phyloP scores from a whole-genome alignment of 257 asterid species.

The Fraxinus excelsior region DNA sequence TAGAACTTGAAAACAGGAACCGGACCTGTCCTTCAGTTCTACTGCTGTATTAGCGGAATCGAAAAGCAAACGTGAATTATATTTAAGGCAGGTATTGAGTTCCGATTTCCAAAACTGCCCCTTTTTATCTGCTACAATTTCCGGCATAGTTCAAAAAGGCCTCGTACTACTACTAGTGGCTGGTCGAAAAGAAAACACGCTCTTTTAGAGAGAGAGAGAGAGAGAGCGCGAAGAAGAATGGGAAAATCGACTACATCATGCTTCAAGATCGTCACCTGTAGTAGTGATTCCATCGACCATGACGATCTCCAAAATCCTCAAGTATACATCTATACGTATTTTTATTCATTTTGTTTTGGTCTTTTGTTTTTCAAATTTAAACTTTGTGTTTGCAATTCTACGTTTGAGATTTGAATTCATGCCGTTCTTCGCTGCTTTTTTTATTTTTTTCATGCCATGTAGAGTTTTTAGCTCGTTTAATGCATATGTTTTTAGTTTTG shows the following conservation, averaged over 20 bases:
- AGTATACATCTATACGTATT: constrained; percentile 29
- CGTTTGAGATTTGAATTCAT: background rate
- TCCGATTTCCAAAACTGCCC: constrained; percentile 45
- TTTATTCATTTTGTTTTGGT: background rate
- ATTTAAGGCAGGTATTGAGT: constrained; percentile 53
- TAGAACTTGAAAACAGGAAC: background rate
- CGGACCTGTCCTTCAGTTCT: background rate
- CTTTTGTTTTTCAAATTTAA: background rate
- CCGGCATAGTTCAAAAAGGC: constrained; percentile 36
- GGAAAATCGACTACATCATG: constrained; percentile 75
- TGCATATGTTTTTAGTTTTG: constrained; percentile 11
- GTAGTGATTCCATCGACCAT: constrained; percentile 57
- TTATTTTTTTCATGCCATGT: background rate
- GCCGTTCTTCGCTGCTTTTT: background rate
- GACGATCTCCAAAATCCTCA: constrained; percentile 61
- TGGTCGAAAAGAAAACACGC: constrained; percentile 14
- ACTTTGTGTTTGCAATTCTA: background rate
- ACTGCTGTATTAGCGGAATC: constrained; percentile 39
- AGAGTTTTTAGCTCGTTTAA: constrained; percentile 7
- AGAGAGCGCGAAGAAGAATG: constrained; percentile 48
- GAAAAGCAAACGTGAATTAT: constrained; percentile 38
- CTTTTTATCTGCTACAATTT: constrained; percentile 41
- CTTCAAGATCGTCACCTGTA: constrained; percentile 81
- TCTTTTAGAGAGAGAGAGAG: constrained; percentile 26
- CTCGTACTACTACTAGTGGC: background rate